Evolutionary conservation across 768 basidiomycete genomes (phyloP).

Genomic region (Leccinum truebloodii): DNA sequence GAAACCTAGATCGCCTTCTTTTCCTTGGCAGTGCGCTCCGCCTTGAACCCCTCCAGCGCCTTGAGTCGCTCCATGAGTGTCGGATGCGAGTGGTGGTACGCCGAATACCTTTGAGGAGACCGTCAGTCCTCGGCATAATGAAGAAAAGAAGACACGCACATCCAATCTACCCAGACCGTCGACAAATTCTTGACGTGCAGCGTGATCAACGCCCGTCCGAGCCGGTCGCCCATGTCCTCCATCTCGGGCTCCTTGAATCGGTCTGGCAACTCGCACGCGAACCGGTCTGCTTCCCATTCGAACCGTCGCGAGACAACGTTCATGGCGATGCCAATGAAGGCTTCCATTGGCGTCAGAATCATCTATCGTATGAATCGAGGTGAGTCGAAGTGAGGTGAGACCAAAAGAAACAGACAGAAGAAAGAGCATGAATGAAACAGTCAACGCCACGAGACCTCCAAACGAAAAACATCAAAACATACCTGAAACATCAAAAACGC

Average conservation of each 20-base stretch:
- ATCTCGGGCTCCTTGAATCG: constrained; percentile 48
- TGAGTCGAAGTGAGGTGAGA: neutral
- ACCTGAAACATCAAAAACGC: constrained; percentile 87
- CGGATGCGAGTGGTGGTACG: constrained; percentile 95
- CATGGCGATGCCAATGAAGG: constrained; percentile 68
- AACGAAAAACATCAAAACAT: neutral
- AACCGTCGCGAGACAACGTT: constrained; percentile 84
- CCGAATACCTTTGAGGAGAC: constrained; percentile 66
- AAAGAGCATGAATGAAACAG: neutral
- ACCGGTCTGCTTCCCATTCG: constrained; percentile 92
- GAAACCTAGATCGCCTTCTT: constrained; percentile 24
- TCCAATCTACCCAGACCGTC: constrained; percentile 93
- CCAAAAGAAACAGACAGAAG: neutral
- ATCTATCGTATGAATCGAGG: constrained; percentile 43
- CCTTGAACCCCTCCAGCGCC: constrained; percentile 71
- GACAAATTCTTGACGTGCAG: constrained; percentile 92
- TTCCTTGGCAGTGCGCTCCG: constrained; percentile 31
- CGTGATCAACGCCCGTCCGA: constrained; percentile 78
- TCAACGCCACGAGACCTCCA: neutral
- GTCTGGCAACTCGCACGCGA: constrained; percentile 73
- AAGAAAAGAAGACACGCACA: constrained; percentile 42
- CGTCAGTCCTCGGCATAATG: neutral
- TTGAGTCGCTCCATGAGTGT: constrained; percentile 88
- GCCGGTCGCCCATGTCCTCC: constrained; percentile 83
- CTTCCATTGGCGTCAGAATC: constrained; percentile 79